Evolutionary conservation across 108 stramenopile genomes (phyloP).

Genomic region (Skeletonema menzelii): DNA sequence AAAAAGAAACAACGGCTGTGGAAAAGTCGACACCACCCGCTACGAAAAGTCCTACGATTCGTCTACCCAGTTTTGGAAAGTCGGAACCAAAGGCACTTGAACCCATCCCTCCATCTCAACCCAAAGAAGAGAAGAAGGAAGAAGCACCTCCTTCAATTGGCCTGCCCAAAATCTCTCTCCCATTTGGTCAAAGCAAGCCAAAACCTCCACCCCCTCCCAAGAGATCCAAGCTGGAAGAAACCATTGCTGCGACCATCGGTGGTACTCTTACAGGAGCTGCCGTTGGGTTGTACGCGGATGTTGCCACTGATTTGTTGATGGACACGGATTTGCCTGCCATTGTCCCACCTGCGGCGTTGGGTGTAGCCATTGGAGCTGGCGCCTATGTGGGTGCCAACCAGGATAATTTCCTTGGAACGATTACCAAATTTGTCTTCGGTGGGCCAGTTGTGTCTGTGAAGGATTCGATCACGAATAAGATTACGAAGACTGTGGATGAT

Average conservation of each 20-base stretch:
- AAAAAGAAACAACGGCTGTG: neutral
- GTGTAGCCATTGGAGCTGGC: slow-evolving; percentile 30
- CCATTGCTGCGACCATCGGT: slow-evolving; percentile 48
- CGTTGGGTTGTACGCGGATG: slow-evolving; percentile 29
- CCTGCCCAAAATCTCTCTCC: neutral
- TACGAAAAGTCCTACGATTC: slow-evolving; percentile 5
- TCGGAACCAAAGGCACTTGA: slow-evolving; percentile 6
- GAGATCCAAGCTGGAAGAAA: slow-evolving; percentile 12
- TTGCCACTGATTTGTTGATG: slow-evolving; percentile 24
- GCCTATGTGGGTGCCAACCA: slow-evolving; percentile 45
- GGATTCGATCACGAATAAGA: slow-evolving; percentile 23
- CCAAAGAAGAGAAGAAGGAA: neutral
- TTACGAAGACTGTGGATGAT: slow-evolving; percentile 29
- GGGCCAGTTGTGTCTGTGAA: slow-evolving; percentile 20
- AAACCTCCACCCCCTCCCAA: slow-evolving; percentile 3
- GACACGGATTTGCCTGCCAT: slow-evolving; percentile 37
- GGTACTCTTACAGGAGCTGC: slow-evolving; percentile 37
- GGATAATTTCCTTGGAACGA: slow-evolving; percentile 35
- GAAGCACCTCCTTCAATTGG: neutral
- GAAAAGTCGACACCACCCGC: neutral
- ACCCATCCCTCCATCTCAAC: slow-evolving; percentile 18
- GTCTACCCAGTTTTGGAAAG: slow-evolving; percentile 6
- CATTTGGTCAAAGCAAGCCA: neutral
- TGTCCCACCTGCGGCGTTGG: slow-evolving; percentile 49
- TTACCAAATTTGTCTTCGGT: slow-evolving; percentile 52